Conservation (phyloP, 176 grass and related monocot species). For the Oryza longistaminata region DNA sequence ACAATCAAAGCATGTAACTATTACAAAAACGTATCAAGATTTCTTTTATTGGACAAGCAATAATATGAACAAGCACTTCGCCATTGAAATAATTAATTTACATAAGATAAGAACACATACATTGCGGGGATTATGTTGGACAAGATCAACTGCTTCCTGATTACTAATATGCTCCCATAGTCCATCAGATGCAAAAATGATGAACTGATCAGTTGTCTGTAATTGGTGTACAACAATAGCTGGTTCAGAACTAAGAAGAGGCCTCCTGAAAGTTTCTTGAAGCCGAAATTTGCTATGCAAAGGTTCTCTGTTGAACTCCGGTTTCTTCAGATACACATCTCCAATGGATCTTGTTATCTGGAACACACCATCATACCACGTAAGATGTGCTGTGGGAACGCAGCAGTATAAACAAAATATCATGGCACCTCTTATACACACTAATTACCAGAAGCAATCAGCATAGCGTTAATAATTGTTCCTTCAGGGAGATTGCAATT, state of each 20-base stretch:
- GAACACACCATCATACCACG: conserved; percentile 32
- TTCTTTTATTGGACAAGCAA: conserved; percentile 5
- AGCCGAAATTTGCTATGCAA: conserved; percentile 67
- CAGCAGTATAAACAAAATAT: conserved; percentile 12
- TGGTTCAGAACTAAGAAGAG: conserved; percentile 84
- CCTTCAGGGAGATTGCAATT: background rate
- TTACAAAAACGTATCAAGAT: background rate
- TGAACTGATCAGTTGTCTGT: conserved; percentile 66
- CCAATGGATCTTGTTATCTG: conserved; percentile 95
- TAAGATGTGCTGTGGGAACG: conserved; percentile 18
- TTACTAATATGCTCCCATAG: conserved; percentile 95
- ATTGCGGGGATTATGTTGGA: conserved; percentile 66
- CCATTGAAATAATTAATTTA: conserved; percentile 30
- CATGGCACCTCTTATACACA: background rate
- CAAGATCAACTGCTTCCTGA: conserved; percentile 81
- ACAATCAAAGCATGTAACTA: conserved; percentile 21
- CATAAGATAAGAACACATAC: conserved; percentile 61
- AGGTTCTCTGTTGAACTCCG: conserved; percentile 82
- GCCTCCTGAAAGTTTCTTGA: conserved; percentile 56
- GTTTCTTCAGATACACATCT: conserved; percentile 88
- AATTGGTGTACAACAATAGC: conserved; percentile 71
- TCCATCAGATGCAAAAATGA: conserved; percentile 97
- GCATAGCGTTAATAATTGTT: background rate
- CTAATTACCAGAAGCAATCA: conserved; percentile 9
- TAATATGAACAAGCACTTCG: conserved; percentile 15